Evolutionary conservation across 768 basidiomycete species (phyloP).

Genomic region (Boletus sp.): DNA sequence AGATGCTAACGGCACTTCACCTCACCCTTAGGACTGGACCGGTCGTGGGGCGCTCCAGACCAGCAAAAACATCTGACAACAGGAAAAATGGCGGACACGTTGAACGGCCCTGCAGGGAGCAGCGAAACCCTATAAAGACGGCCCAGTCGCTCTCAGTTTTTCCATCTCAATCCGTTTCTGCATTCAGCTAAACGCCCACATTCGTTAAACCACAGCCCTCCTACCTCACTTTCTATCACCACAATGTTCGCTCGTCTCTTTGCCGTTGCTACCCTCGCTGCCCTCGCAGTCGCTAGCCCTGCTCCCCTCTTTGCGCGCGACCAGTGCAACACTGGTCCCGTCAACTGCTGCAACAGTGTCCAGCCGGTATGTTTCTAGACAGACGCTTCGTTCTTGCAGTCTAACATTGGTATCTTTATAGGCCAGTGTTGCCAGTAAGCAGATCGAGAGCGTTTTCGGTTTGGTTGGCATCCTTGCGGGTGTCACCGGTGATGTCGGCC

Average conservation of each 20-base stretch:
- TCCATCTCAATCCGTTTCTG: not conserved
- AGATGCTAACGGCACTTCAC: conserved; percentile 4
- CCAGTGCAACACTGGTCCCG: conserved; percentile 10
- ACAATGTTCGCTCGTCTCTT: conserved; percentile 19
- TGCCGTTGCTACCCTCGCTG: conserved; percentile 15
- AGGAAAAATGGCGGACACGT: not conserved
- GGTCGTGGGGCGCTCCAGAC: not conserved
- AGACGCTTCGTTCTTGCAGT: fast-evolving
- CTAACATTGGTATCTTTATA: not conserved
- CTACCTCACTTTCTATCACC: not conserved
- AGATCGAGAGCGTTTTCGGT: not conserved
- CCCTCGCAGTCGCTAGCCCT: conserved; percentile 10
- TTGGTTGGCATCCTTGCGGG: not conserved
- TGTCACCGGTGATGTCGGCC: conserved; percentile 1
- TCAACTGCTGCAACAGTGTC: conserved; percentile 16
- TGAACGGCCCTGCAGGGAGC: not conserved
- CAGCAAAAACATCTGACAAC: not conserved
- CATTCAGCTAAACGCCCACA: not conserved
- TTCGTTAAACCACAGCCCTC: not conserved
- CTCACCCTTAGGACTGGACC: conserved; percentile 2
- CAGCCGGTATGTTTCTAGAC: not conserved
- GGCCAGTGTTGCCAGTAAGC: not conserved
- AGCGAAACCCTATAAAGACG: conserved; percentile 9
- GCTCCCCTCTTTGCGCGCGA: not conserved
- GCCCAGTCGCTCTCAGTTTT: not conserved